Percentiles rank a stretch among this genome's conserved stretches.
Evolutionary conservation across 768 basidiomycete genomes (phyloP).

Genomic region (Boletus sp.): DNA sequence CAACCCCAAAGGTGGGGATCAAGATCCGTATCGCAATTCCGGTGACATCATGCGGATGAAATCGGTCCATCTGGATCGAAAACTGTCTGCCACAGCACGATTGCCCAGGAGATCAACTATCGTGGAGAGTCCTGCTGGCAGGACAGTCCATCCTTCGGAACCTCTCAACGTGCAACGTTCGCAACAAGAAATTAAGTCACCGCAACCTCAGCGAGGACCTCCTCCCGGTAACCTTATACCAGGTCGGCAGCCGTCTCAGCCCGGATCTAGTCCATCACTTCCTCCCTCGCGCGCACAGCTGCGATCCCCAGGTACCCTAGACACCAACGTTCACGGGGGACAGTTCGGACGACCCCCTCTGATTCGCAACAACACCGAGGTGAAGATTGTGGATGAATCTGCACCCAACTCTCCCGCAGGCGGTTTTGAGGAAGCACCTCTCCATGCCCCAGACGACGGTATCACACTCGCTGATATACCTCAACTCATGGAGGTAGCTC

Average conservation of each 20-base stretch:
- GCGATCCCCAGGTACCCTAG: slow-evolving; percentile 37
- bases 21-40: slow-evolving; percentile 83
- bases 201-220: slow-evolving; percentile 40
- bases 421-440: slow-evolving; percentile 39
- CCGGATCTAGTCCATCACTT: slow-evolving; percentile 29
- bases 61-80: slow-evolving; percentile 91
- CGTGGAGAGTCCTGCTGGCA: slow-evolving; percentile 90
- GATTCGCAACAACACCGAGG: slow-evolving; percentile 77
- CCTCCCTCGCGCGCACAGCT: slow-evolving; percentile 37
- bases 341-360: slow-evolving; percentile 62
- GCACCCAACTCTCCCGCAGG: slow-evolving; percentile 67
- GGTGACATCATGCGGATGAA: slow-evolving; percentile 93
- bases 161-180: slow-evolving; percentile 44
- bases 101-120: slow-evolving; percentile 92
- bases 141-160: slow-evolving; percentile 75
- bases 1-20: slow-evolving; percentile 37
- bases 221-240: slow-evolving; percentile 35
- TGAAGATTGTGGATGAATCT: slow-evolving; percentile 85
- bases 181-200: slow-evolving; percentile 38
- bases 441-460: slow-evolving; percentile 61
- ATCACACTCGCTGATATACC: slow-evolving; percentile 95
- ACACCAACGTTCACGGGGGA: slow-evolving; percentile 35
- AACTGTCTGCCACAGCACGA: slow-evolving; percentile 89
- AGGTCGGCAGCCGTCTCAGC: slow-evolving; percentile 34
- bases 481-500: slow-evolving; percentile 86